A percentile compares a stretch with the other conserved stretches of the same genome.
Evolutionary conservation across 129 eudicot species (phyloP).

Genomic region (Pseudognaphalium luteoalbum): DNA sequence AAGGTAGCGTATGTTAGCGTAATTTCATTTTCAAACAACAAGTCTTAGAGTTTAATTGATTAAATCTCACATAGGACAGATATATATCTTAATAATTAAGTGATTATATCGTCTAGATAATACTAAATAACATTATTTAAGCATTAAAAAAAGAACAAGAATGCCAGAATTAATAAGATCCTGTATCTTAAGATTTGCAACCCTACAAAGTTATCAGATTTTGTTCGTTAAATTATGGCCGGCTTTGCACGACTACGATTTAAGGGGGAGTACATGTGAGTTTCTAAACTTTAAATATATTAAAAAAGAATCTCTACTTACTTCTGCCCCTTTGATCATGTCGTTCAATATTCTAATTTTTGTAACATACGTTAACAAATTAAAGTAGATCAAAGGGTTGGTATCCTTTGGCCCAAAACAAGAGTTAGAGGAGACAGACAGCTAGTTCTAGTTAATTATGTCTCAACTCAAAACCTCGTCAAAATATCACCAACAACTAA

Average conservation of each 20-base stretch:
- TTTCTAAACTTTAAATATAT: slow-evolving; percentile 7
- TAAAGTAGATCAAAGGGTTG: slow-evolving; percentile 7
- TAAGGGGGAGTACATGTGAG: slow-evolving; percentile 21
- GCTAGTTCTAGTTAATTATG: slow-evolving; percentile 14
- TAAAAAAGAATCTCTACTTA: slow-evolving; percentile 15
- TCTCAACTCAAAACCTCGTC: slow-evolving; percentile 25
- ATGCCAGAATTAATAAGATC: slow-evolving; percentile 31
- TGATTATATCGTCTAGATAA: too few relatives aligned
- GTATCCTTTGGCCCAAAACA: slow-evolving; percentile 34
- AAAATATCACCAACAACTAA: slow-evolving; percentile 15
- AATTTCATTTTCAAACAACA: too few relatives aligned
- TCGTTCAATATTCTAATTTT: neutral
- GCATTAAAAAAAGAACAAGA: neutral
- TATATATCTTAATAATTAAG: too few relatives aligned
- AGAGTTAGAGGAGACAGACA: slow-evolving; percentile 34
- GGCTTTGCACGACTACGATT: slow-evolving; percentile 42
- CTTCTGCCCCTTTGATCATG: slow-evolving; percentile 1
- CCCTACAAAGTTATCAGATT: slow-evolving; percentile 33
- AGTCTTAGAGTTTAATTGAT: neutral
- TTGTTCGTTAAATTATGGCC: slow-evolving; percentile 47
- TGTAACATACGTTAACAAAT: neutral
- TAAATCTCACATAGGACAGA: too few relatives aligned
- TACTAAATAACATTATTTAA: too few relatives aligned
- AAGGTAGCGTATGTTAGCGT: too few relatives aligned
- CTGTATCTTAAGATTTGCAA: slow-evolving; percentile 33